These are phyloP conservation scores for Radiomyces spectabilis DNA, from an alignment of 192 early-diverging fungal species.

Conservation along the genomic window DNA sequence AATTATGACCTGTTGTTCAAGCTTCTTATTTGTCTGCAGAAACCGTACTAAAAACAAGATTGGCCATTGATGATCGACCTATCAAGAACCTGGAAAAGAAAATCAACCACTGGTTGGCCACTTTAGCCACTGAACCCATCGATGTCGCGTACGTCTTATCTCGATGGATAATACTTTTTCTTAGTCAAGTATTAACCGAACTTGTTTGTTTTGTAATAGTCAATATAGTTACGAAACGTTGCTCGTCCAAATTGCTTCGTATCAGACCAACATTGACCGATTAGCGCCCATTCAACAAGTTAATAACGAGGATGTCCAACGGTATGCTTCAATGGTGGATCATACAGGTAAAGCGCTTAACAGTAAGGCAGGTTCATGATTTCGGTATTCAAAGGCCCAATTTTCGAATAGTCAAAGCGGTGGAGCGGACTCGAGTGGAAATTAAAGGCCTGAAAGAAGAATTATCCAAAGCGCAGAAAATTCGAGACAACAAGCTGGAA, in stretches of 20 bases:
- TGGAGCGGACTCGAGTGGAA: conserved; percentile 24
- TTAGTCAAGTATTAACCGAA: background rate
- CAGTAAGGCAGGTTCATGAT: background rate
- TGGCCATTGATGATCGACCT: conserved; percentile 20
- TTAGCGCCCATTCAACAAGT: conserved; percentile 45
- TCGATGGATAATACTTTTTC: background rate
- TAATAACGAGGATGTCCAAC: conserved; percentile 36
- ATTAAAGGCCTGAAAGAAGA: conserved; percentile 37
- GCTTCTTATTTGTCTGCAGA: no score
- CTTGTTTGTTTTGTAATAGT: conserved; percentile 3
- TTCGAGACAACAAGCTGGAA: conserved; percentile 39
- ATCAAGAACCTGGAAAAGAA: conserved; percentile 17
- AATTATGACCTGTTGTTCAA: no score
- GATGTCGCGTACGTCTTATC: conserved; percentile 18
- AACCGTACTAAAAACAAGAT: no score
- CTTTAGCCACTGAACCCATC: background rate
- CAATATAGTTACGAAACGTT: conserved; percentile 24
- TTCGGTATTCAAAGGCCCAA: background rate
- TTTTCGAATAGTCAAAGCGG: conserved; percentile 22
- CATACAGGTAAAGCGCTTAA: conserved; percentile 18
- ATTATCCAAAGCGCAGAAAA: conserved; percentile 31
- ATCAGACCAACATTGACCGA: conserved; percentile 35
- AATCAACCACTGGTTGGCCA: conserved; percentile 7
- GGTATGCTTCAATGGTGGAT: conserved; percentile 33
- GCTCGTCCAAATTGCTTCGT: conserved; percentile 33